phyloP scores from a whole-genome alignment of 441 rosid genomes.

The Raphanus hybrid region DNA sequence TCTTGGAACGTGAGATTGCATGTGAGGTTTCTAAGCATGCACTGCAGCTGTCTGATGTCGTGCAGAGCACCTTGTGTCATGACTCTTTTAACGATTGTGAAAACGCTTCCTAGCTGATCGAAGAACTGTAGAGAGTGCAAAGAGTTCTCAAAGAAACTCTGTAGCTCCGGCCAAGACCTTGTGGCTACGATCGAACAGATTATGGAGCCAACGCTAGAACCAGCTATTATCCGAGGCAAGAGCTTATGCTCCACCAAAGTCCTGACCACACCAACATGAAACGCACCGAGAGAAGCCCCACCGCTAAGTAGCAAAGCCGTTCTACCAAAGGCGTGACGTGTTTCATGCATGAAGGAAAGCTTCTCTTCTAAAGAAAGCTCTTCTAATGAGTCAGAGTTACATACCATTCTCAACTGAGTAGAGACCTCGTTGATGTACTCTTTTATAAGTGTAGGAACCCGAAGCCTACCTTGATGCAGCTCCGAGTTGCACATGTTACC shows the following conservation, averaged over 20 bases:
- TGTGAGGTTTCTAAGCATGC: conserved; percentile 86
- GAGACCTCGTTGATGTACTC: conserved; percentile 92
- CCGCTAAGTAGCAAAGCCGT: conserved; percentile 98
- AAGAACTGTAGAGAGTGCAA: conserved; percentile 81
- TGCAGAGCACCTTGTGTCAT: conserved; percentile 88
- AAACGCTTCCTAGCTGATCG: conserved; percentile 90
- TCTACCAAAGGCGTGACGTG: conserved; percentile 94
- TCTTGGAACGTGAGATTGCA: conserved; percentile 96
- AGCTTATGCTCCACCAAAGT: conserved; percentile 89
- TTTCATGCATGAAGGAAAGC: conserved; percentile 94
- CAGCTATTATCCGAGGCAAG: conserved; percentile 87
- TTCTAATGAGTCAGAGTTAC: conserved; percentile 69
- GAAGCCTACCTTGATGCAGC: conserved; percentile 98
- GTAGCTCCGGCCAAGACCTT: conserved; percentile 96
- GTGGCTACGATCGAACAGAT: conserved; percentile 84
- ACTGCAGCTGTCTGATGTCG: conserved; percentile 84
- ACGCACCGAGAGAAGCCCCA: conserved; percentile 96
- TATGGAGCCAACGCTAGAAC: conserved; percentile 96
- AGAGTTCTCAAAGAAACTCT: conserved; percentile 82
- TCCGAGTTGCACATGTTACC: conserved; percentile 97
- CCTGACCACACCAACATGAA: conserved; percentile 86
- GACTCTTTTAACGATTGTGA: conserved; percentile 78
- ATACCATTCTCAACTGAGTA: conserved; percentile 87
- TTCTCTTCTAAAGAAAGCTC: conserved; percentile 92
- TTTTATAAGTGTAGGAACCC: conserved; percentile 84